Evolutionary conservation across 495 filamentous ascomycete genomes (phyloP).

Genomic region (Xylaria sp.): DNA sequence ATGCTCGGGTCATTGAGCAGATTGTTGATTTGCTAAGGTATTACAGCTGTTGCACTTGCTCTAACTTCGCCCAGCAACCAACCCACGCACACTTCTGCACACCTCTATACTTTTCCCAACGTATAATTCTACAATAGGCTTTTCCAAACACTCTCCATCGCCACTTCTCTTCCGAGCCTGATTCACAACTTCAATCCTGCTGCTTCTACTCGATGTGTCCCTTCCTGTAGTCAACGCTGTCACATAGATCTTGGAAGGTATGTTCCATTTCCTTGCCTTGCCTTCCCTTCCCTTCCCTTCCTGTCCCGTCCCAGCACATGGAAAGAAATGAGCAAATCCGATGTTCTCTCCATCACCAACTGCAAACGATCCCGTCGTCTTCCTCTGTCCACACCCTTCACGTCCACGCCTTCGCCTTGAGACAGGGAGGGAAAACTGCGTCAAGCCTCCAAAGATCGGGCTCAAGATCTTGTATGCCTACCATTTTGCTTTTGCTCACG

Average conservation of each 20-base stretch:
- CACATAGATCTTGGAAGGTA: conserved; percentile 18
- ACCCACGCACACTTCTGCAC: not conserved
- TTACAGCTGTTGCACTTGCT: not conserved
- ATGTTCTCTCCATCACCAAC: not conserved
- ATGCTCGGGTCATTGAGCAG: not conserved
- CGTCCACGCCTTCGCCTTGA: conserved; percentile 29
- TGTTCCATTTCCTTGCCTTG: conserved; percentile 21
- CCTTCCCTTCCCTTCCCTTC: conserved; percentile 18
- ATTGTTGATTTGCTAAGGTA: not conserved
- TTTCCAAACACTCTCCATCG: not conserved
- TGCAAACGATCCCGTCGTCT: not conserved
- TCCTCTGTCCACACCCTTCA: conserved; percentile 15
- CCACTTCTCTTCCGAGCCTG: not conserved
- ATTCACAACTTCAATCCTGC: not conserved
- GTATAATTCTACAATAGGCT: not conserved
- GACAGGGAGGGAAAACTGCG: conserved; percentile 31
- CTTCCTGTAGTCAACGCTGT: conserved; percentile 5
- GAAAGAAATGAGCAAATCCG: not conserved
- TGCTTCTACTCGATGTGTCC: not conserved
- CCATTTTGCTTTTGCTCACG: conserved; percentile 36
- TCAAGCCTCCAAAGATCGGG: conserved; percentile 35
- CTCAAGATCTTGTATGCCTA: conserved; percentile 42
- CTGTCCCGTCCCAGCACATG: not conserved
- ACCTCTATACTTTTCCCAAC: no score
- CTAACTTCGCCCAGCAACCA: conserved; percentile 4